Conservation (phyloP, 2,329 filamentous ascomycete genomes). For the Tympanopsis confertula region DNA sequence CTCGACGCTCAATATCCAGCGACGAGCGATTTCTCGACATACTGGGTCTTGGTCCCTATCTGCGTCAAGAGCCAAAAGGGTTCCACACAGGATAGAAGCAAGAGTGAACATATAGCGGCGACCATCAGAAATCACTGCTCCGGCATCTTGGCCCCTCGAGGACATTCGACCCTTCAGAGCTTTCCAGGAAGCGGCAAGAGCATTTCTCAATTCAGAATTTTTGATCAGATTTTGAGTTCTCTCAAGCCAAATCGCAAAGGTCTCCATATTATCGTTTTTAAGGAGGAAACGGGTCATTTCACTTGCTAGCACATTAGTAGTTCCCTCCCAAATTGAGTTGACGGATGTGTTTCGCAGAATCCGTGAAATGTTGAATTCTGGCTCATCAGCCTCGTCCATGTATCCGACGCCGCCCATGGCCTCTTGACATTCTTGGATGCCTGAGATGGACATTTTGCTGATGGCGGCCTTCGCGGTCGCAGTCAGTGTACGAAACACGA, state of each 20-base stretch:
- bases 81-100: conserved; percentile 19
- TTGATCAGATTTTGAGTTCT: no score
- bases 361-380: conserved; percentile 54
- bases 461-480: conserved; percentile 49
- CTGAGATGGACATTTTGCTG: conserved; percentile 34
- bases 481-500: conserved; percentile 43
- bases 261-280: no score
- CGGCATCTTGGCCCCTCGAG: no score
- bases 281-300: conserved; percentile 32
- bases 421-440: conserved; percentile 49
- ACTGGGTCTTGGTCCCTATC: conserved; percentile 15
- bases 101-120: conserved; percentile 18
- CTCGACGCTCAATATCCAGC: conserved; percentile 19
- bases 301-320: conserved; percentile 56
- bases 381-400: conserved; percentile 47
- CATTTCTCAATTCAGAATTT: no score
- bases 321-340: conserved; percentile 47
- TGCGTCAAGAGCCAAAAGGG: conserved; percentile 22
- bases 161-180: no score
- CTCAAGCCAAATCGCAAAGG: no score
- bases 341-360: conserved; percentile 48
- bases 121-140: conserved; percentile 11
- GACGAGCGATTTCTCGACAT: conserved; percentile 17
- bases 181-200: no score
- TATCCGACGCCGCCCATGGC: conserved; percentile 56